Percentiles rank a stretch among this genome's conserved stretches.
phyloP scores from a whole-genome alignment of 306 rosid species.

The Crotalaria pallida region DNA sequence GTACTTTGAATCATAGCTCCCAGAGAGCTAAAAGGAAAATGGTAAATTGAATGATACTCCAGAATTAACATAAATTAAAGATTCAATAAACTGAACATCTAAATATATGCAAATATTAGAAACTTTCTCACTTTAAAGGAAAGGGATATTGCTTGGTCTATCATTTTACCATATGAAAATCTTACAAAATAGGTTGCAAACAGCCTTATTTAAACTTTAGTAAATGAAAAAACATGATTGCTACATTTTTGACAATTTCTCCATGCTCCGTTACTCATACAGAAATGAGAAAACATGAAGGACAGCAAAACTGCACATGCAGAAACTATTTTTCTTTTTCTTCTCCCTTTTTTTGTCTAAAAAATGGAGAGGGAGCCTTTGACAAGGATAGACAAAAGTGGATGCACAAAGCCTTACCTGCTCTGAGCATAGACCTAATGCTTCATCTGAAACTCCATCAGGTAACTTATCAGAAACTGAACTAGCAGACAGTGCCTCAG shows the following conservation, averaged over 20 bases:
- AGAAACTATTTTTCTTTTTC: neutral
- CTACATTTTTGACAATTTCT: neutral
- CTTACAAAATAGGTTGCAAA: neutral
- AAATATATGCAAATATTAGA: constrained; percentile 3
- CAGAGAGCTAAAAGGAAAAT: constrained; percentile 59
- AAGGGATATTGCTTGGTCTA: neutral
- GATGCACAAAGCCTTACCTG: constrained; percentile 49
- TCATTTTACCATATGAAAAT: neutral
- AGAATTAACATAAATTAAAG: neutral
- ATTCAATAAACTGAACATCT: neutral
- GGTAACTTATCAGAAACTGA: constrained; percentile 65
- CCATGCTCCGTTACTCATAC: neutral
- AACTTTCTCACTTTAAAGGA: neutral
- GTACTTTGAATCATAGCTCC: constrained; percentile 62
- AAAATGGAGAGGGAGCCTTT: neutral
- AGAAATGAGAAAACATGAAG: neutral
- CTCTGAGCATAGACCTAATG: constrained; percentile 61
- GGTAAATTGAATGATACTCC: constrained; percentile 7
- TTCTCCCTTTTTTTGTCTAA: neutral
- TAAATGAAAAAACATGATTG: constrained; percentile 16
- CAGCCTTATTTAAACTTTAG: neutral
- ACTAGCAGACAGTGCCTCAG: constrained; percentile 68
- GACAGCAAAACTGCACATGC: neutral
- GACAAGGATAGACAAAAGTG: neutral
- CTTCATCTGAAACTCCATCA: constrained; percentile 57